phyloP scores from a whole-genome alignment of 352 stramenopile genomes.

The Phytophthora pinifolia region DNA sequence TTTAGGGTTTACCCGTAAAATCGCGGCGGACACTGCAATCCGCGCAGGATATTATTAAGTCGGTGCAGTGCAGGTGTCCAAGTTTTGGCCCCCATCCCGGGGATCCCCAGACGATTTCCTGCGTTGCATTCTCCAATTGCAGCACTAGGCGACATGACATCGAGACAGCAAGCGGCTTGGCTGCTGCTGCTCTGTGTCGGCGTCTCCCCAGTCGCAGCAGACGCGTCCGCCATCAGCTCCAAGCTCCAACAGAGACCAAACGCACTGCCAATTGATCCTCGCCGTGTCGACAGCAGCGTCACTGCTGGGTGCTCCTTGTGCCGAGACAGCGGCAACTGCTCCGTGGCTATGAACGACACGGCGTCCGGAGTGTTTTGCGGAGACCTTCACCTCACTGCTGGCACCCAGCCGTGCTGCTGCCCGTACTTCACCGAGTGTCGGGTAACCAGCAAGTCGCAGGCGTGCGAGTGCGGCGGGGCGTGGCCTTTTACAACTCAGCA shows the following conservation, averaged over 20 bases:
- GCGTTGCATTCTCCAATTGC: slow-evolving; percentile 18
- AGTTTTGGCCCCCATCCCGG: slow-evolving; percentile 14
- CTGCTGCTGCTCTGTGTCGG: slow-evolving; percentile 10
- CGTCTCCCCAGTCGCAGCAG: not conserved
- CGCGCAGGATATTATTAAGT: too few relatives aligned
- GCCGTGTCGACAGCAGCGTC: slow-evolving; percentile 14
- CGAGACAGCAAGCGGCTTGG: slow-evolving; percentile 3
- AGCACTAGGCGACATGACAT: slow-evolving; percentile 1
- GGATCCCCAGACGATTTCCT: slow-evolving; percentile 6
- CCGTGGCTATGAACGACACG: slow-evolving; percentile 50
- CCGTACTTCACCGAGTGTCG: slow-evolving; percentile 66
- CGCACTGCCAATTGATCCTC: not conserved
- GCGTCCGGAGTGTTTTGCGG: slow-evolving; percentile 67
- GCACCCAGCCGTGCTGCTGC: slow-evolving; percentile 58
- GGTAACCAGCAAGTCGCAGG: slow-evolving; percentile 48
- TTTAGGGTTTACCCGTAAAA: too few relatives aligned
- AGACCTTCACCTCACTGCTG: slow-evolving; percentile 43
- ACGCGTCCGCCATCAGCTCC: not conserved
- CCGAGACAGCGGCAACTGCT: slow-evolving; percentile 68
- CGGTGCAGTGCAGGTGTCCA: too few relatives aligned
- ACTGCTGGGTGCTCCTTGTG: slow-evolving; percentile 50
- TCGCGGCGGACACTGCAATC: too few relatives aligned
- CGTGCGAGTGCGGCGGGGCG: slow-evolving; percentile 54
- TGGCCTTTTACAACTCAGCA: slow-evolving; percentile 13
- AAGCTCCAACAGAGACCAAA: slow-evolving; percentile 6